These are phyloP conservation scores for Staphylotrichum tortipilum DNA, from an alignment of 495 filamentous ascomycete genomes.

Conservation along the genomic window DNA sequence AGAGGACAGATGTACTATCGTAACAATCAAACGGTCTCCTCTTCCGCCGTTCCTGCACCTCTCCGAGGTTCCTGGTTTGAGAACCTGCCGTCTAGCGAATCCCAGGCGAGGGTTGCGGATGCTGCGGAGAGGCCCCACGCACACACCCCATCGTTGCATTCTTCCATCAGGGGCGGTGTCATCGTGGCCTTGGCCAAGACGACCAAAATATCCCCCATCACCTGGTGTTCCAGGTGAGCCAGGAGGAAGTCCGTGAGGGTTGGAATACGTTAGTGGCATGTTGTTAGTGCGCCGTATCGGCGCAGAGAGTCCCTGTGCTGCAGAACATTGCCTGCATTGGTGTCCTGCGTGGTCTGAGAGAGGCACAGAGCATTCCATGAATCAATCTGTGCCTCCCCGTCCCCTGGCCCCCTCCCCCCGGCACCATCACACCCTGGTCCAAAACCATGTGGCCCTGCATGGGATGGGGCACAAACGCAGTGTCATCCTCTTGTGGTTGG, in stretches of 20 bases:
- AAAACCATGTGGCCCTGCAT: constrained; percentile 16
- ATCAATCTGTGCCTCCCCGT: too few relatives aligned
- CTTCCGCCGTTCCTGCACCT: constrained; percentile 1
- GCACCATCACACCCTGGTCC: constrained; percentile 5
- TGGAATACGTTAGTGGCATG: too few relatives aligned
- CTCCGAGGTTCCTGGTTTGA: background rate
- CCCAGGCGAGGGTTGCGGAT: too few relatives aligned
- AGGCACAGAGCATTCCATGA: too few relatives aligned
- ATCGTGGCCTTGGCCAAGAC: background rate
- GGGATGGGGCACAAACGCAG: background rate
- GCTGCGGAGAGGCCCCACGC: constrained; percentile 3
- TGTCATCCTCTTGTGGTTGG: background rate
- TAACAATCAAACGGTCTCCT: background rate
- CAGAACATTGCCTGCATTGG: too few relatives aligned
- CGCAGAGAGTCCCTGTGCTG: too few relatives aligned
- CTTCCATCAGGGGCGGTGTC: background rate
- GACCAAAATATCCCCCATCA: background rate
- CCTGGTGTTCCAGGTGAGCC: too few relatives aligned
- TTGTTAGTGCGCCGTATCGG: too few relatives aligned
- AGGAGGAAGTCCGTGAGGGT: too few relatives aligned
- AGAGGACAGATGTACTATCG: too few relatives aligned
- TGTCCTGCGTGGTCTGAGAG: too few relatives aligned
- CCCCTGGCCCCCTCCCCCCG: too few relatives aligned
- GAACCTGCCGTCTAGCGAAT: background rate
- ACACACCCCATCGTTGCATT: background rate